phyloP scores from a whole-genome alignment of 176 grass and related monocot genomes.

The Hordeum marinum region DNA sequence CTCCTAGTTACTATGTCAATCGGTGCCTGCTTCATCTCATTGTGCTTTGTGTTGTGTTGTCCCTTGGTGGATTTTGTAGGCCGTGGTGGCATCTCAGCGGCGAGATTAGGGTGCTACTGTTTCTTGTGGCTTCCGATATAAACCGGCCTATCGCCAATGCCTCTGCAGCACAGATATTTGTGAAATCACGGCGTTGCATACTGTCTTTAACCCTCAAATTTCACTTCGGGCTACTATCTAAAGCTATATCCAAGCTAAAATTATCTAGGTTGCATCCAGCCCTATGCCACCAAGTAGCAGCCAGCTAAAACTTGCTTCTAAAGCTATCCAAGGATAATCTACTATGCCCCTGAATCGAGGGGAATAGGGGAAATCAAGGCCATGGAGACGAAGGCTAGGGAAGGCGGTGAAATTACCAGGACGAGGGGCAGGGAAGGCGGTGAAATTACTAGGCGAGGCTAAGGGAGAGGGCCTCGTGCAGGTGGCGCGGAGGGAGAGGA shows the following conservation, averaged over 20 bases:
- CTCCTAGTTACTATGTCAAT: too few species aligned
- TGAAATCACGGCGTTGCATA: not conserved
- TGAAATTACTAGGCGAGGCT: slow-evolving; percentile 45
- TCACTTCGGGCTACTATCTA: not conserved
- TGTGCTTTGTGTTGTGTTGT: too few species aligned
- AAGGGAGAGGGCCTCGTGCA: slow-evolving; percentile 52
- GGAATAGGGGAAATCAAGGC: not conserved
- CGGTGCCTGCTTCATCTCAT: too few species aligned
- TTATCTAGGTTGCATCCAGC: not conserved
- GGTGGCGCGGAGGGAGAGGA: slow-evolving; percentile 44
- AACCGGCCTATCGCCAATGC: not conserved
- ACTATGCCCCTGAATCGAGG: not conserved
- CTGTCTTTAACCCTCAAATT: not conserved
- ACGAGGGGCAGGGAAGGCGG: not conserved
- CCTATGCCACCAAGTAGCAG: not conserved
- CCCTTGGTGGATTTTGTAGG: too few species aligned
- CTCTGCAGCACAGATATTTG: not conserved
- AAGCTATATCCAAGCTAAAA: not conserved
- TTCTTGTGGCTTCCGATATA: not conserved
- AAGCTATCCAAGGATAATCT: not conserved
- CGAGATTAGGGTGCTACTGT: too few species aligned
- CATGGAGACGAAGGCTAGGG: not conserved
- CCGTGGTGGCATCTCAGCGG: too few species aligned
- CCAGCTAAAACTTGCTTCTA: not conserved
- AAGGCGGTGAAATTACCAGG: too few species aligned